Evolutionary conservation across 2,329 filamentous ascomycete species (phyloP).

Genomic region (Neonectria coccinea): DNA sequence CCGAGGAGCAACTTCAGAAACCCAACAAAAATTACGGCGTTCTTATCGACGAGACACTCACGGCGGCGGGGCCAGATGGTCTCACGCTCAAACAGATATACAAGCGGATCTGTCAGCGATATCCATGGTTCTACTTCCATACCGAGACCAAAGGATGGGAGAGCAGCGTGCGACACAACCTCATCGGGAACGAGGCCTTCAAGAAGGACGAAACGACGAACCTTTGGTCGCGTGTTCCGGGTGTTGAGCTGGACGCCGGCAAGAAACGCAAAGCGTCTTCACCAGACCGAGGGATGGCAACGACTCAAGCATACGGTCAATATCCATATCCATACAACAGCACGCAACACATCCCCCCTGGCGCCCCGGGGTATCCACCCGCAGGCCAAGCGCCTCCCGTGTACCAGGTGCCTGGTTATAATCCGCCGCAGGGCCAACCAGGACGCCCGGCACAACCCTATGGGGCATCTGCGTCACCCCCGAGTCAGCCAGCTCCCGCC

Average conservation of each 20-base stretch:
- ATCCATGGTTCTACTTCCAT: slow-evolving; percentile 70
- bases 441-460: slow-evolving; percentile 48
- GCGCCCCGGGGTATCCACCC: slow-evolving; percentile 49
- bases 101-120: slow-evolving; percentile 68
- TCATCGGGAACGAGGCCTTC: slow-evolving; percentile 72
- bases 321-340: slow-evolving; percentile 52
- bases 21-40: slow-evolving; percentile 72
- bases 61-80: slow-evolving; percentile 64
- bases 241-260: slow-evolving; percentile 69
- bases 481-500: slow-evolving; percentile 40
- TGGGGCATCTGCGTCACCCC: slow-evolving; percentile 45
- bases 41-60: slow-evolving; percentile 70
- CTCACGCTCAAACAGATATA: slow-evolving; percentile 72
- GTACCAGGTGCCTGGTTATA: slow-evolving; percentile 52
- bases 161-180: slow-evolving; percentile 72
- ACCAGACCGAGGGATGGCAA: slow-evolving; percentile 60
- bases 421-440: slow-evolving; percentile 46
- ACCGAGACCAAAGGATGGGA: slow-evolving; percentile 75
- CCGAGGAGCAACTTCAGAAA: slow-evolving; percentile 69
- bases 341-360: slow-evolving; percentile 51
- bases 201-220: slow-evolving; percentile 68
- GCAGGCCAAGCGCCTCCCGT: slow-evolving; percentile 49
- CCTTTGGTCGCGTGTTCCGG: slow-evolving; percentile 68
- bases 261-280: slow-evolving; percentile 70
- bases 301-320: slow-evolving; percentile 53